Base-by-base conservation (phyloP, 108 stramenopile species). In the Cyclostephanos invisitatus region DNA sequence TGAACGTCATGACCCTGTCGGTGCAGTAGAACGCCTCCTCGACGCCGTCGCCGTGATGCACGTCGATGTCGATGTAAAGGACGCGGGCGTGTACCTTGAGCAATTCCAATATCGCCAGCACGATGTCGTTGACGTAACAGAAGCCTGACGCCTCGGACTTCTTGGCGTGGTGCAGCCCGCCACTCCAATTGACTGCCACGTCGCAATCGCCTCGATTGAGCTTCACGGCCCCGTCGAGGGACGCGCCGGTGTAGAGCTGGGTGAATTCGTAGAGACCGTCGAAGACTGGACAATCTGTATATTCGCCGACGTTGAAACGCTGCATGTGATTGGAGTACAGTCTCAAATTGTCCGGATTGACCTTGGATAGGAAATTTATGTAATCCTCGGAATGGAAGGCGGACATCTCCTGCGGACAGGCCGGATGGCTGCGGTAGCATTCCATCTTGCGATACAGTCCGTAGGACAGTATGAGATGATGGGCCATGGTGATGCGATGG, bases 21-120 rank as follows among this genome's bases (percentile, higher is more conserved):
- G 98, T 98, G 35, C 94, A 95, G 87, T 99, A 99, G 79, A 99
- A 99, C 24, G 99, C 99, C 84, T 99, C 99, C 86, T 99, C 97
- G 25, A 99, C 98, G 7, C 98, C 98, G 84, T 99, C 98, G 20
- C 98, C 98, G 71, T 99, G 98, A 76, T 99, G 99, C 11, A 99
- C 96, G 85, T 99, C 99, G 74, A 99, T 99, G 75, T 99, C 99
- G 59, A 99, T 92, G 83, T 99, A 99, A 15, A 99, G 89, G 18
- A 99, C 99, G 11, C 99, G 84, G 0, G 97, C 94, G 83, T 99
- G 98, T 24, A 96, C 85, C 85, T 99, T 99, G 56, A 99, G 89
- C 55, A 99, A 84, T 81, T 99, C 99, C 58, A 99, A 72, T 64
- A 99, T 99, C 24, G 98, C 98, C 74, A 99, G 79, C 0, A 99